These are phyloP conservation scores for Talaromyces sp. DNA, from an alignment of 2,329 filamentous ascomycete genomes.

Conservation along the genomic window DNA sequence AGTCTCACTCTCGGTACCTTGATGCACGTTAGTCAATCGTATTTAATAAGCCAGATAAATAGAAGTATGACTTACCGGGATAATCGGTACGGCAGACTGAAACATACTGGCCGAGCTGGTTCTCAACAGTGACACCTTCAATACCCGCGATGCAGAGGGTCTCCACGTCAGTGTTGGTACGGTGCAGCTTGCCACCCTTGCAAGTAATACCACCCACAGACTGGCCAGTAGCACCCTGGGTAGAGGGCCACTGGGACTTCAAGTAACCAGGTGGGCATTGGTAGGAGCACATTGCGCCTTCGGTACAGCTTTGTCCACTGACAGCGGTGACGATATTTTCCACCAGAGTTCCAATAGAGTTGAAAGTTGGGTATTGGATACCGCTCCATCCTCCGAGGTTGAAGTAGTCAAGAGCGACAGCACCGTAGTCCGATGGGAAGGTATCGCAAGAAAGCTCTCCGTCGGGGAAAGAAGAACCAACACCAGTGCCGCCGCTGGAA, in stretches of 20 bases:
- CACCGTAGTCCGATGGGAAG: conserved; percentile 79
- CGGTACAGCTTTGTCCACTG: conserved; percentile 54
- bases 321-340: conserved; percentile 60
- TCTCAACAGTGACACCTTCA: conserved; percentile 66
- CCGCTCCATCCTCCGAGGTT: conserved; percentile 70
- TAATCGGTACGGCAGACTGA: conserved; percentile 93
- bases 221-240: conserved; percentile 73
- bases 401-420: conserved; percentile 63
- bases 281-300: conserved; percentile 79
- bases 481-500: conserved; percentile 41
- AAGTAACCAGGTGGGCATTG: conserved; percentile 86
- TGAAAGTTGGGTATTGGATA: conserved; percentile 57
- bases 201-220: conserved; percentile 86
- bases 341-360: conserved; percentile 49
- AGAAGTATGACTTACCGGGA: conserved; percentile 54
- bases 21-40: background rate
- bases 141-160: conserved; percentile 71
- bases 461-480: conserved; percentile 67
- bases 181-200: conserved; percentile 62
- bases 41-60: background rate
- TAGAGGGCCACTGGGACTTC: conserved; percentile 80
- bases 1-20: conserved; percentile 74
- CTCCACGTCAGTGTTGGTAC: conserved; percentile 62
- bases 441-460: conserved; percentile 62
- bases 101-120: conserved; percentile 61